These are phyloP conservation scores for Basipetospora chlamydospora DNA, from an alignment of 2,329 filamentous ascomycete genomes.

Conservation along the genomic window DNA sequence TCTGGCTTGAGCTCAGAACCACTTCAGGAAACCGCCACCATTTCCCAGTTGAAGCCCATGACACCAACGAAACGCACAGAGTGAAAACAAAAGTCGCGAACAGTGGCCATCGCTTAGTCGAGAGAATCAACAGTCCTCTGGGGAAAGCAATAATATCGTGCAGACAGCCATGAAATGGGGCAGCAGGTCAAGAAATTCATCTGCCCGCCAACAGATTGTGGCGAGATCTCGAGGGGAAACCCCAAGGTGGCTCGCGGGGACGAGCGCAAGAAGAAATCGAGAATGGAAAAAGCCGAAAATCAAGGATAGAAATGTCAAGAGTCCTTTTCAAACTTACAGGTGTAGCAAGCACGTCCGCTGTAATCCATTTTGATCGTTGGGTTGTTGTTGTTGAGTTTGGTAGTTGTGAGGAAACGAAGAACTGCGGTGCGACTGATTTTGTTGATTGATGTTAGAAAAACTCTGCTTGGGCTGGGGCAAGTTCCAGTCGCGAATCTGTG, in stretches of 20 bases:
- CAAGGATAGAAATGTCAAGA: not conserved
- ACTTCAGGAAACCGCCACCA: too few species aligned
- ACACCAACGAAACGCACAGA: too few species aligned
- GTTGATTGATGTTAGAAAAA: slow-evolving; percentile 2
- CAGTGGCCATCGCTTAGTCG: too few species aligned
- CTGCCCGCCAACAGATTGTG: too few species aligned
- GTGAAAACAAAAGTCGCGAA: too few species aligned
- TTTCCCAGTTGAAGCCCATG: too few species aligned
- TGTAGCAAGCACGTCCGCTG: slow-evolving; percentile 34
- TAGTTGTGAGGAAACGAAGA: not conserved
- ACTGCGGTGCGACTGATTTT: too few species aligned
- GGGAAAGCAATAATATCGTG: slow-evolving; percentile 1
- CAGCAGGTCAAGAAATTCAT: too few species aligned
- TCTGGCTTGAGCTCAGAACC: too few species aligned
- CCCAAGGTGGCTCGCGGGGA: too few species aligned
- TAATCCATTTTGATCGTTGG: slow-evolving; percentile 25
- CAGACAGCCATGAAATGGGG: too few species aligned
- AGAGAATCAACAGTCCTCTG: not conserved
- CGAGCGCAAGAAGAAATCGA: not conserved
- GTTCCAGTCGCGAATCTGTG: not conserved
- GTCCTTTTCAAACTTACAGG: slow-evolving; percentile 25
- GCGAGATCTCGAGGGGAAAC: too few species aligned
- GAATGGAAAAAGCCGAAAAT: not conserved
- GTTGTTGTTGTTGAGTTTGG: not conserved
- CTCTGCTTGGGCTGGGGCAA: not conserved